Conservation (phyloP, 768 basidiomycete species). For the Xanthoconium stramineum region DNA sequence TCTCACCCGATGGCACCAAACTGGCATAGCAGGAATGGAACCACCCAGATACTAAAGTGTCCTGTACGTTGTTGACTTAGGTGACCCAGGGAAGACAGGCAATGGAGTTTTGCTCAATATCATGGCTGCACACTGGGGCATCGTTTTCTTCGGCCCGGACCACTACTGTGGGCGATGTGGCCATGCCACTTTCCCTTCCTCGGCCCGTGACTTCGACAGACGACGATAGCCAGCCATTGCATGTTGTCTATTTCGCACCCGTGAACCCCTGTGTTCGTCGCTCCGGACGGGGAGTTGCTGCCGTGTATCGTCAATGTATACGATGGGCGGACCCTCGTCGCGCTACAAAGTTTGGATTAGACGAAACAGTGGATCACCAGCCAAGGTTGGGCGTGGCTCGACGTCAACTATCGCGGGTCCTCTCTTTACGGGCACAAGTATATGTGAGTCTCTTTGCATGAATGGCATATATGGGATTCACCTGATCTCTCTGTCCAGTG, state of each 20-base stretch:
- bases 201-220: not conserved
- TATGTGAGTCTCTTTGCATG: not conserved
- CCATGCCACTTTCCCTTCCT: not conserved
- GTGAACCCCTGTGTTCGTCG: not conserved
- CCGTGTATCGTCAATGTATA: conserved; percentile 4
- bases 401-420: conserved; percentile 4
- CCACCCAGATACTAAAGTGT: not conserved
- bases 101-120: not conserved
- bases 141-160: not conserved
- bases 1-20: conserved; percentile 2
- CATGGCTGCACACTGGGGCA: not conserved
- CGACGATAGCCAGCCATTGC: not conserved
- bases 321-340: not conserved
- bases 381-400: conserved; percentile 5
- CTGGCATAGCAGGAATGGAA: conserved; percentile 2
- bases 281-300: not conserved
- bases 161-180: not conserved
- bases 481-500: not conserved
- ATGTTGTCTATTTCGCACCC: not conserved
- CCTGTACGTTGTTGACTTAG: conserved; percentile 1
- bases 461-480: not conserved
- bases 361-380: conserved; percentile 5
- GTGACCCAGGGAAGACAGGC: not conserved
- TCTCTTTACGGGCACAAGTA: conserved; percentile 4
- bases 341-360: not conserved